Percentiles rank a stretch among this genome's conserved stretches.
Evolutionary conservation across 1,139 yeast genomes (phyloP).

Genomic region (Candida anutae): DNA sequence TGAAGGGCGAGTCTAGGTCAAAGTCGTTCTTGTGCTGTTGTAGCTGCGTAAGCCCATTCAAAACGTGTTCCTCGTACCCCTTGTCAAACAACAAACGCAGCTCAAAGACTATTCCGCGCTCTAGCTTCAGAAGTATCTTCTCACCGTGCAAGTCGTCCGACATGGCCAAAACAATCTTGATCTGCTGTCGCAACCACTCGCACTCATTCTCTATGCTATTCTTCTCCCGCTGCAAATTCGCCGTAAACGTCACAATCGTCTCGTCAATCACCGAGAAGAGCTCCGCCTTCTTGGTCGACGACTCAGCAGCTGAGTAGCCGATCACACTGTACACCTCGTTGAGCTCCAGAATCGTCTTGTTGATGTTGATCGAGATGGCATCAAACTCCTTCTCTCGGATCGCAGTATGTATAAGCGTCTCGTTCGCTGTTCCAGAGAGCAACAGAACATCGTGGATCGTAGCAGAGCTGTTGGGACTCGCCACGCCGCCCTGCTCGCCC

Average conservation of each 20-base stretch:
- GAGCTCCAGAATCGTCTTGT: conserved; percentile 27
- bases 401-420: too few species aligned
- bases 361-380: conserved; percentile 13
- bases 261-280: conserved; percentile 34
- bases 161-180: conserved; percentile 33
- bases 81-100: conserved; percentile 14
- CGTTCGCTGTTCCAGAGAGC: too few species aligned
- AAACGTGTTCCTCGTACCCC: conserved; percentile 27
- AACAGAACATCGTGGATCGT: too few species aligned
- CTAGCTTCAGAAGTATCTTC: conserved; percentile 14
- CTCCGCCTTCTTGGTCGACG: conserved; percentile 27
- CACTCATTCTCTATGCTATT: conserved; percentile 35
- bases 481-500: too few species aligned
- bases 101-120: conserved; percentile 28
- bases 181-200: conserved; percentile 42
- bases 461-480: too few species aligned
- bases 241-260: conserved; percentile 28
- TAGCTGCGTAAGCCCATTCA: conserved; percentile 12
- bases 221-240: conserved; percentile 29
- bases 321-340: conserved; percentile 27
- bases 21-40: conserved; percentile 15
- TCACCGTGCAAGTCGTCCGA: conserved; percentile 30
- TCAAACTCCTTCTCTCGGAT: too few species aligned
- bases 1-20: conserved; percentile 23
- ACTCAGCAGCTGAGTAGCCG: conserved; percentile 31